Evolutionary conservation across 2,329 filamentous ascomycete species (phyloP).

Genomic region (Colletotrichum horii): DNA sequence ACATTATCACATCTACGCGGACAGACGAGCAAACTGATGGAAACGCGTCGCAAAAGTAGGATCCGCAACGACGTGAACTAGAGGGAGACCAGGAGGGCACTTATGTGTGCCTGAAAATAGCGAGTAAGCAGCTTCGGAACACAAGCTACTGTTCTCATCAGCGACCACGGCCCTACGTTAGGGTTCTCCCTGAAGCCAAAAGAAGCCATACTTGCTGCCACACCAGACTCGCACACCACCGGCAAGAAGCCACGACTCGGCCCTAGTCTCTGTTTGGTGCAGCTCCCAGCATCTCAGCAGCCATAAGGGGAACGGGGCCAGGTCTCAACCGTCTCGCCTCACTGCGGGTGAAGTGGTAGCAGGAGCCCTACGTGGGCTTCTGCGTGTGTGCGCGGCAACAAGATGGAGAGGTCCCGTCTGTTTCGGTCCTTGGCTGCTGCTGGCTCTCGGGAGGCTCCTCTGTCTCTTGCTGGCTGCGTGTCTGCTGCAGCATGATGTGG

Average conservation of each 20-base stretch:
- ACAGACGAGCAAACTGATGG: background rate
- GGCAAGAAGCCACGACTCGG: constrained; percentile 4
- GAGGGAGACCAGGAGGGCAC: background rate
- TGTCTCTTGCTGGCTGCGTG: background rate
- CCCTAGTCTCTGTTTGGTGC: constrained; percentile 3
- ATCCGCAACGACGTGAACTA: background rate
- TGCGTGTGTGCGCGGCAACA: background rate
- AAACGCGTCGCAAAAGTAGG: background rate
- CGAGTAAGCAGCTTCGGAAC: background rate
- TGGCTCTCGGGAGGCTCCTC: background rate
- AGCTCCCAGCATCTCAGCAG: background rate
- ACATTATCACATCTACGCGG: background rate
- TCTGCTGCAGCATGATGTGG: background rate
- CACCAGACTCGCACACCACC: constrained; percentile 2
- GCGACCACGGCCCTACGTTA: background rate
- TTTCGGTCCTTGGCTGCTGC: background rate
- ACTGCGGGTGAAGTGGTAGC: background rate
- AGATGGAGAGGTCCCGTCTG: background rate
- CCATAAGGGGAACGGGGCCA: background rate
- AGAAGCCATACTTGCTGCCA: constrained; percentile 1
- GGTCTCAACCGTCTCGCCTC: background rate
- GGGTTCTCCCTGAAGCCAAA: constrained; percentile 3
- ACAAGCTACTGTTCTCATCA: background rate
- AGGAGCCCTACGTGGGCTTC: background rate
- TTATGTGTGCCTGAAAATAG: background rate